phyloP scores from a whole-genome alignment of 352 stramenopile genomes.

The Pythium volutum region DNA sequence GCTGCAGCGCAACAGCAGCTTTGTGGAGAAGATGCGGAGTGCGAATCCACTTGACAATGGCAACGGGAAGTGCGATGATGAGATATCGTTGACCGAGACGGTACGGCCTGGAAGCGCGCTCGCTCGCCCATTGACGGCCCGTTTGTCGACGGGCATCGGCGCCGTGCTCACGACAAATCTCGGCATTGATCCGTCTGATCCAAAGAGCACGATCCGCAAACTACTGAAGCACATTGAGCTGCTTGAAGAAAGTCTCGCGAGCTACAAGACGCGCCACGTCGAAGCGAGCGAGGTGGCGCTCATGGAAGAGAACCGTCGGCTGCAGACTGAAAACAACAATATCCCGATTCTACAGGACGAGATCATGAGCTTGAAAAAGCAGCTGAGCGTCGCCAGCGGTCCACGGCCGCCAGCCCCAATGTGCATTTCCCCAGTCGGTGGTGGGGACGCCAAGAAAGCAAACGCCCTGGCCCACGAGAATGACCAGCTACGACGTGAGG shows the following conservation, averaged over 20 bases:
- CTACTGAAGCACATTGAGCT: slow-evolving; percentile 83
- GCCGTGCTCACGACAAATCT: slow-evolving; percentile 49
- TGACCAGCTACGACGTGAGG: slow-evolving; percentile 33
- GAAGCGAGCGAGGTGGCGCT: slow-evolving; percentile 49
- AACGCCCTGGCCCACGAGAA: slow-evolving; percentile 40
- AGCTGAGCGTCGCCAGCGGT: slow-evolving; percentile 1
- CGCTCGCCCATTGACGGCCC: slow-evolving; percentile 1
- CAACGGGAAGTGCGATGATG: neutral
- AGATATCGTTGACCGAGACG: neutral
- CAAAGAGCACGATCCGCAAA: slow-evolving; percentile 77
- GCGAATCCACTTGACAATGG: slow-evolving; percentile 35
- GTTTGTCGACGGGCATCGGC: slow-evolving; percentile 10
- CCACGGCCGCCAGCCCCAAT: slow-evolving; percentile 16
- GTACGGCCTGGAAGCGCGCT: neutral
- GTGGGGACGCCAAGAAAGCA: slow-evolving; percentile 29
- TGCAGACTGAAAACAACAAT: slow-evolving; percentile 85
- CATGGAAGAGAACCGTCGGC: slow-evolving; percentile 55
- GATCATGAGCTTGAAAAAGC: slow-evolving; percentile 65
- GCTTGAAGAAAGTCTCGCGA: slow-evolving; percentile 60
- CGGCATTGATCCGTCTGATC: slow-evolving; percentile 73
- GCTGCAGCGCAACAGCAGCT: slow-evolving; percentile 25
- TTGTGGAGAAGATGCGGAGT: slow-evolving; percentile 61
- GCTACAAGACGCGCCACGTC: slow-evolving; percentile 50
- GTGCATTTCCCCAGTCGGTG: neutral
- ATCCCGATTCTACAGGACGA: slow-evolving; percentile 77